Evolutionary conservation across 2,329 filamentous ascomycete genomes (phyloP), one percentile per base, ranked within the genome.

Genomic region (Aurifilum marmelostoma): DNA sequence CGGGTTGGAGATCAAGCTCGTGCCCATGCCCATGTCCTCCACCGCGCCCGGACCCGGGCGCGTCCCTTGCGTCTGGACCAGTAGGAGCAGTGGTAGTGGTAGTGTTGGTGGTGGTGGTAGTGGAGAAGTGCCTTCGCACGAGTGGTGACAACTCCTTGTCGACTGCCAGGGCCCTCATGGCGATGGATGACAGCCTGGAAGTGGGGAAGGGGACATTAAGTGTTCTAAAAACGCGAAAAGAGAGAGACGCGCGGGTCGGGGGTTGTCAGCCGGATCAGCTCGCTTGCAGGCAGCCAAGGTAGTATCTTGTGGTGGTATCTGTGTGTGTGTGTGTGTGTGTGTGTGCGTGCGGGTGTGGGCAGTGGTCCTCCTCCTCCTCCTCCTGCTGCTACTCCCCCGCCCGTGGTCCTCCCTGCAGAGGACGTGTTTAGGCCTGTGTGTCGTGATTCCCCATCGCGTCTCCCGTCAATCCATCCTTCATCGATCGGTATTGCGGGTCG

Each of bases 91-190:
- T 32, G 27, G 27, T 59, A 32, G 56, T 18, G 29, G 27, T 39
- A 34, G 27, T 37, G 56, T 12, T 34, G 16, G 56, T 18, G 27
- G 11, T 32, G 21, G 41, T 41, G 34, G 34, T 34, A 34, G 69
- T 71, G 67, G 68, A 69, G 63, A 72, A 73, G 65, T 70, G 71
- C 71, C 74, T 69, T 66, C 67, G 71, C 47, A 71, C 71, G 65
- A 73, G 87, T 18, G 92, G 88, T 1, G 95, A 98, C 63, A 98
- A 87, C 78, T 99, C 96, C 71, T 90, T 87, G 80, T 99, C 96
- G 74, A 98, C 94, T 69, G 90, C 84, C 58, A 98, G 86, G 52
- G 93, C 88, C 74, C 87, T 87, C 47, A 92, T 85, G 58, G 95
- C 94, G 62, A 91, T 89, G 61, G 85, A 85, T 65, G 95, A 94